These are phyloP conservation scores for Eucalyptus coolabah DNA, from an alignment of 345 rosid species.

Conservation along the genomic window DNA sequence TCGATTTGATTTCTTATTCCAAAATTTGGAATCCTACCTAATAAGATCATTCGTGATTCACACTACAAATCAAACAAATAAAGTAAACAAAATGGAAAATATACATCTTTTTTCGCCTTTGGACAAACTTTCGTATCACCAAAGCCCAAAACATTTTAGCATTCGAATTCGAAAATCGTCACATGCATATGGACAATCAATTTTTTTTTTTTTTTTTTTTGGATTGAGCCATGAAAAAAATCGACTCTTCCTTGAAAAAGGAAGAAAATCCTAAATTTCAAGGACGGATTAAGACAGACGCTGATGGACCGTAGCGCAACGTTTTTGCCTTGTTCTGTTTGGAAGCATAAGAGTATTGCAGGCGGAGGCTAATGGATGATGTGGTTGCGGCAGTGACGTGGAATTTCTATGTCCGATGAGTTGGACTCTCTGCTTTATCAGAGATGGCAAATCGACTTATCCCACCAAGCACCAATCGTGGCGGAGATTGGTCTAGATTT, in stretches of 20 bases:
- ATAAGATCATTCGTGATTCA: neutral
- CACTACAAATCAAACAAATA: too few species aligned
- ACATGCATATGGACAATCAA: neutral
- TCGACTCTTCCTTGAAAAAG: neutral
- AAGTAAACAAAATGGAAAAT: accelerated
- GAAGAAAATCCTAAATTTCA: neutral
- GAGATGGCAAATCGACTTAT: neutral
- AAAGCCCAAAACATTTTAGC: neutral
- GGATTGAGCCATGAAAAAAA: neutral
- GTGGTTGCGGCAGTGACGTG: neutral
- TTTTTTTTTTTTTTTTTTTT: too few species aligned
- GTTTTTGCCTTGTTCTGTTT: neutral
- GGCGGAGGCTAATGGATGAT: neutral
- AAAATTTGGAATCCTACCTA: neutral
- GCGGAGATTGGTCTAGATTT: neutral
- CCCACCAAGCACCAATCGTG: neutral
- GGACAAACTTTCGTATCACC: neutral
- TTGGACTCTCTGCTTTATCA: neutral
- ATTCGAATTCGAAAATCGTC: neutral
- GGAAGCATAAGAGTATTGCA: neutral
- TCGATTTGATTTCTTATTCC: neutral
- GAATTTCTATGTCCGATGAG: neutral
- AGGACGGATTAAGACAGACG: neutral
- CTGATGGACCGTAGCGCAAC: neutral
- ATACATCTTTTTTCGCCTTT: neutral